Conservation (phyloP, 495 filamentous ascomycete genomes). For the Penicillium lagena region DNA sequence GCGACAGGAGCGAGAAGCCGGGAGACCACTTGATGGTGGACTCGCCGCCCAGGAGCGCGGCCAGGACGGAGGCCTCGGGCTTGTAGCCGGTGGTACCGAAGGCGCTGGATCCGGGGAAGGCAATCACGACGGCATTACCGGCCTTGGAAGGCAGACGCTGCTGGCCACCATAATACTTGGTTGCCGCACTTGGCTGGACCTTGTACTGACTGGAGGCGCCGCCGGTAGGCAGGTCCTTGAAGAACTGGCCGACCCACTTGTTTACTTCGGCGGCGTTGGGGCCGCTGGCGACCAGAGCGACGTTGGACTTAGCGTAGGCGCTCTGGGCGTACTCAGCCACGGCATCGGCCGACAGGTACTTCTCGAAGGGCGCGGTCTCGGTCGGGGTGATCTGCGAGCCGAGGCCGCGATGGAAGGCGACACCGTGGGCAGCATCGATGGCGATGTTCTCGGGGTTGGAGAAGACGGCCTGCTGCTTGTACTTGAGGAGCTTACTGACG, state of each 20-base stretch:
- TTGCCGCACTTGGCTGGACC: constrained; percentile 39
- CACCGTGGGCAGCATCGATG: constrained; percentile 74
- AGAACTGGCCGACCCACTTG: constrained; percentile 94
- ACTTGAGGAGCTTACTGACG: constrained; percentile 62
- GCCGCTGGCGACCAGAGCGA: constrained; percentile 86
- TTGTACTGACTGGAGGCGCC: constrained; percentile 28
- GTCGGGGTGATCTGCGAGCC: constrained; percentile 68
- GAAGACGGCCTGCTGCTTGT: constrained; percentile 62
- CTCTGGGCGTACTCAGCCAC: constrained; percentile 65
- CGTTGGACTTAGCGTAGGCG: constrained; percentile 82
- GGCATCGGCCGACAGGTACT: constrained; percentile 67
- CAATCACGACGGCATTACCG: constrained; percentile 76
- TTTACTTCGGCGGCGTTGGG: constrained; percentile 65
- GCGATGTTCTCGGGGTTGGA: constrained; percentile 64
- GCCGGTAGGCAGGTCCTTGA: constrained; percentile 45
- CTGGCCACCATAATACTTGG: constrained; percentile 92
- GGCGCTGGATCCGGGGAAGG: constrained; percentile 82
- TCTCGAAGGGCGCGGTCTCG: constrained; percentile 58
- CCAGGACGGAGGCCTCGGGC: constrained; percentile 83
- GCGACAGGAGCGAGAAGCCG: constrained; percentile 82
- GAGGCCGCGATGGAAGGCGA: constrained; percentile 93
- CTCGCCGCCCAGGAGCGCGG: constrained; percentile 83
- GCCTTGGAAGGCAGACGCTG: constrained; percentile 73
- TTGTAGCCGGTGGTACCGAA: constrained; percentile 66
- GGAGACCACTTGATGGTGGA: constrained; percentile 92